Base-by-base conservation (phyloP, 768 basidiomycete genomes). In the Amanita phalloides region DNA sequence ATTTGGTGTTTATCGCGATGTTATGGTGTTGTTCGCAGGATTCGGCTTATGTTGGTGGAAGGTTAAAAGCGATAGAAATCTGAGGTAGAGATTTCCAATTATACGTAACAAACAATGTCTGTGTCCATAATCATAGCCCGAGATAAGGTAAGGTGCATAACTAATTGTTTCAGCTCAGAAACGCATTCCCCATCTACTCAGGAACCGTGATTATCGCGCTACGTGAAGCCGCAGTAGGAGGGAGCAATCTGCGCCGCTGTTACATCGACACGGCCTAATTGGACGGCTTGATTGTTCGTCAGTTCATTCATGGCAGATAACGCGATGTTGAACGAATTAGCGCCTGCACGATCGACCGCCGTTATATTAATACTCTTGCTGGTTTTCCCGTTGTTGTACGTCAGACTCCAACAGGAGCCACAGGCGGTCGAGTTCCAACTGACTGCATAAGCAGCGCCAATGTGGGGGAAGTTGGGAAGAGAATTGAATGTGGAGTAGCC, bases 291-390 rank as follows among this genome's bases (percentile, higher is more conserved):
- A 33, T 66, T 69, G 45, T 66, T 64, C 8, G 81, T 82, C 54
- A 82, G 60, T 10, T 57, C 58, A 54, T 82, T 73, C 78, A 82
- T 76, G n/a, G 80, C 78, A 17, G 58, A 63, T 55, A 71, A 57
- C 0, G 77, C 72, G 26, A 82, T 61, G 56, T 66, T 71, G 59
- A 74, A 78, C 17, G 44, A 30, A 4, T 66, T 68, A 0, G 60
- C 56, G n/a, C 46, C 62, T 3, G 70, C 61, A 23, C 62, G 54
- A 57, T 78, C 72, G 10, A 79, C 56, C 1, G 68, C 75, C 3
- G 69, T 63, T 23, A 76, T 55, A 33, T 61, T 66, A 58, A 74
- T 57, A 41, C 56, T 65, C 36, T 28, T 62, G 17, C 58, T 55
- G 6, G 20, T 43, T 0, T 17, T 10, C 11, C 23, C 4, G 33